Evolutionary conservation across 768 basidiomycete species (phyloP), one percentile per base, ranked within the genome.

Genomic region (Auriscalpium orientale): DNA sequence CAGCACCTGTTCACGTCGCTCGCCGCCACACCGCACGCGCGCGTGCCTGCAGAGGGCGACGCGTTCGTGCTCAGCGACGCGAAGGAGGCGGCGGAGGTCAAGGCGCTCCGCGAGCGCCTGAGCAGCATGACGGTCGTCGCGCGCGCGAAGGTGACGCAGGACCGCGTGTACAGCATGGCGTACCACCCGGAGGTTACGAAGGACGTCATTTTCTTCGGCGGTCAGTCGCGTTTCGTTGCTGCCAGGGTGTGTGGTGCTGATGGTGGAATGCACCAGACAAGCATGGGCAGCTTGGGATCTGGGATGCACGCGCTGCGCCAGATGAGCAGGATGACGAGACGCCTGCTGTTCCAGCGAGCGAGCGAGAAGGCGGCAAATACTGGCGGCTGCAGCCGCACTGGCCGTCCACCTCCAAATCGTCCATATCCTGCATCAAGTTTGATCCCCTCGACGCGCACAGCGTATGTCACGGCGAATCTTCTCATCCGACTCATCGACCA

Each of bases 141-240:
- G 35, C 77, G 88, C 54, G 90, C 90, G 13, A 92, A 91, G 68
- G 89, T 92, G 8, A 90, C 86, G 1, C 74, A 81, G 58, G 78
- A 86, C 57, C 73, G 91, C 20, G 66, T 93, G 1, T 93, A 93
- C 63, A 84, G 85, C 58, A 84, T 87, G 35, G 82, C 81, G 13
- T 93, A 87, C 67, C 91, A 93, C 66, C 88, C 90, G 4, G 89
- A 89, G 60, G 74, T 77, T 18, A 79, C 83, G 12, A 90, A 88
- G 62, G 91, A 93, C 68, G 68, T 93, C 12, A 78, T 93, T n/a
- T 91, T 92, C 66, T 89, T 92, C 66, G 91, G 91, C 67, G 89
- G 89, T 86, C 56, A 58, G 64, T 54, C 1, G 13, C 57, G 21
- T 48, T 12, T 44, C 22, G 46, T 56, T 34, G 28, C 16, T 63